Percentiles rank a stretch among this genome's conserved stretches.
phyloP scores from a whole-genome alignment of 805 yeast species.

The Candida ficus region DNA sequence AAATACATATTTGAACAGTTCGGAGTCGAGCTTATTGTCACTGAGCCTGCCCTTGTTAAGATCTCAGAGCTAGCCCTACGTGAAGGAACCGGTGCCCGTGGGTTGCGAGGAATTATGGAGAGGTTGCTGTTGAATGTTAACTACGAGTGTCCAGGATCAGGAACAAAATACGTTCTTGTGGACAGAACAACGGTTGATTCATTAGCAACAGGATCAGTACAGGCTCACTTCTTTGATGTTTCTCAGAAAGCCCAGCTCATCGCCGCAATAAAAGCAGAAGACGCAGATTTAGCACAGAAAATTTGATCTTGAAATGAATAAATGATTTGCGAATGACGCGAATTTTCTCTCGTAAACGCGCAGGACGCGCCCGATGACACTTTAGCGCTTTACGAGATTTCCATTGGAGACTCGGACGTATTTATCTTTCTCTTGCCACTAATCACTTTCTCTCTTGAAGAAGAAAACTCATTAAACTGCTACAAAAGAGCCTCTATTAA shows the following conservation, averaged over 20 bases:
- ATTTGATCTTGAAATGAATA: neutral
- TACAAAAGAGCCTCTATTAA: too few relatives aligned
- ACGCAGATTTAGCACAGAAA: constrained; percentile 29
- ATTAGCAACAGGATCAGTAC: constrained; percentile 28
- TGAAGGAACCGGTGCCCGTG: constrained; percentile 61
- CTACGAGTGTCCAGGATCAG: constrained; percentile 57
- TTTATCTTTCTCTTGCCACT: too few relatives aligned
- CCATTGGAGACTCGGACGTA: too few relatives aligned
- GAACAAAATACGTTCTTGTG: constrained; percentile 44
- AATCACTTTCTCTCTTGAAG: too few relatives aligned
- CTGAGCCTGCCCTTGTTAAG: constrained; percentile 40
- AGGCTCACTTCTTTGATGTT: constrained; percentile 40
- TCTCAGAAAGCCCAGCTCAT: constrained; percentile 39
- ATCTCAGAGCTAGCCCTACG: constrained; percentile 44
- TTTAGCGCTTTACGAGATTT: too few relatives aligned
- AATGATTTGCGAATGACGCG: neutral
- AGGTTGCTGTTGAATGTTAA: constrained; percentile 44
- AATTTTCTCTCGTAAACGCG: too few relatives aligned
- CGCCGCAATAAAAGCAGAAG: constrained; percentile 38
- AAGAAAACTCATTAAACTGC: too few relatives aligned
- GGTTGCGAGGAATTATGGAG: constrained; percentile 51
- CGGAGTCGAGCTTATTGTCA: constrained; percentile 45
- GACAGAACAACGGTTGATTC: constrained; percentile 39
- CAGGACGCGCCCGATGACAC: too few relatives aligned
- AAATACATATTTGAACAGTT: constrained; percentile 47